Percentiles rank a stretch among this genome's conserved stretches.
phyloP scores from a whole-genome alignment of 2,329 filamentous ascomycete genomes.

The Colletotrichum nymphaeae region DNA sequence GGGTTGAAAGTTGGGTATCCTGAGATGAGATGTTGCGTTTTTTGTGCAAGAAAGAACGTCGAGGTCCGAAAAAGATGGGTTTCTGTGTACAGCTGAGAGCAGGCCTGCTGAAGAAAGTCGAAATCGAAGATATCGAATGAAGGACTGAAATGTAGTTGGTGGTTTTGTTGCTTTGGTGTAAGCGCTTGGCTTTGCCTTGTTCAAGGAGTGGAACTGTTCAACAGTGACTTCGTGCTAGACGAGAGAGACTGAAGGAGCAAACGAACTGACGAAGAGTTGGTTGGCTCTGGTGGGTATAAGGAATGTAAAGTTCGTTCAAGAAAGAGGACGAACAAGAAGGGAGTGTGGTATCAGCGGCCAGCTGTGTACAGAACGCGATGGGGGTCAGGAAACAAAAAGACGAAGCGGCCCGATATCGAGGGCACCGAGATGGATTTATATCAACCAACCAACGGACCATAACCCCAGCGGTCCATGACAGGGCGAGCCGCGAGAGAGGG shows the following conservation, averaged over 20 bases:
- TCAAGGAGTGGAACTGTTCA: constrained; percentile 35
- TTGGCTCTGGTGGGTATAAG: constrained; percentile 17
- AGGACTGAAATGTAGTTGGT: constrained; percentile 27
- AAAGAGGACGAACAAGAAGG: constrained; percentile 28
- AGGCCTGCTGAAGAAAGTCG: constrained; percentile 34
- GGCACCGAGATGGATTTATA: constrained; percentile 32
- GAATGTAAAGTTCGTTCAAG: constrained; percentile 35
- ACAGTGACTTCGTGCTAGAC: constrained; percentile 23
- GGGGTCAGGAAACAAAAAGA: constrained; percentile 11
- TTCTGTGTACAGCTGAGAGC: constrained; percentile 8
- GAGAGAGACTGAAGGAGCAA: constrained; percentile 22
- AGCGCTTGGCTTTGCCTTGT: constrained; percentile 26
- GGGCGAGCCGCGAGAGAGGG: neutral
- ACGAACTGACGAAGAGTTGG: constrained; percentile 1
- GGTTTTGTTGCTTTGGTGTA: neutral
- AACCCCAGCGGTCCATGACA: constrained; percentile 20
- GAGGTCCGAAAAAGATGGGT: neutral
- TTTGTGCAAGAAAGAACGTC: constrained; percentile 10
- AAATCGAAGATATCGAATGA: constrained; percentile 2
- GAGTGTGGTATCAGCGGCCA: constrained; percentile 33
- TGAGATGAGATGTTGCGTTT: neutral
- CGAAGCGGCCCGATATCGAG: constrained; percentile 24
- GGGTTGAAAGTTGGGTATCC: constrained; percentile 19
- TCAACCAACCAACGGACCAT: constrained; percentile 32
- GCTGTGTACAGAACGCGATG: constrained; percentile 34